These are phyloP conservation scores for Brassica carinata DNA, from an alignment of 345 rosid genomes.

Conservation along the genomic window DNA sequence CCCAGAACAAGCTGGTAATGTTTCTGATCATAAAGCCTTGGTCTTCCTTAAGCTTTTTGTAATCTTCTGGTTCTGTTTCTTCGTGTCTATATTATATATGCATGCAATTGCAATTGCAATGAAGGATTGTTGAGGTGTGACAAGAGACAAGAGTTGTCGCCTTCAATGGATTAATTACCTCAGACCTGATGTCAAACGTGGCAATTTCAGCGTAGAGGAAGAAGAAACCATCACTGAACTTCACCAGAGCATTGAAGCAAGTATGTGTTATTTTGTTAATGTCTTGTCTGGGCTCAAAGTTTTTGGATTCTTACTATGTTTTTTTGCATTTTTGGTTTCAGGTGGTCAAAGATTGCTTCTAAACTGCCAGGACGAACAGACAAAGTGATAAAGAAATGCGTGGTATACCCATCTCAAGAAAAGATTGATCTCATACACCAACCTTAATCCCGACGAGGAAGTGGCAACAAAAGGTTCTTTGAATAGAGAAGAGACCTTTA, in stretches of 20 bases:
- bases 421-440: conserved; percentile 32
- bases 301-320: conserved; percentile 6
- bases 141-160: conserved; percentile 37
- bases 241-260: conserved; percentile 41
- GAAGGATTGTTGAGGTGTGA: conserved; percentile 45
- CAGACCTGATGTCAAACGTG: conserved; percentile 45
- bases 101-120: conserved; percentile 17
- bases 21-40: conserved; percentile 1
- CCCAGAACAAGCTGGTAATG: conserved; percentile 59
- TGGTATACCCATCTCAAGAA: conserved; percentile 60
- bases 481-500: conserved; percentile 33
- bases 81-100: not conserved
- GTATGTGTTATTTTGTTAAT: conserved; percentile 14
- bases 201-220: conserved; percentile 42
- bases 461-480: conserved; percentile 32
- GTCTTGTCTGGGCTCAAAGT: conserved; percentile 17
- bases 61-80: conserved; percentile 16
- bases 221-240: conserved; percentile 42
- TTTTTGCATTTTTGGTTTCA: conserved; percentile 23
- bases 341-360: conserved; percentile 61
- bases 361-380: conserved; percentile 53
- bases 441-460: conserved; percentile 20
- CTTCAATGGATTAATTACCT: conserved; percentile 44
- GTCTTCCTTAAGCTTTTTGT: conserved; percentile 2
- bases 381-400: conserved; percentile 58